Evolutionary conservation across 441 rosid genomes (phyloP), one percentile per base, ranked within the genome.

Genomic region (Erodium moschatum): DNA sequence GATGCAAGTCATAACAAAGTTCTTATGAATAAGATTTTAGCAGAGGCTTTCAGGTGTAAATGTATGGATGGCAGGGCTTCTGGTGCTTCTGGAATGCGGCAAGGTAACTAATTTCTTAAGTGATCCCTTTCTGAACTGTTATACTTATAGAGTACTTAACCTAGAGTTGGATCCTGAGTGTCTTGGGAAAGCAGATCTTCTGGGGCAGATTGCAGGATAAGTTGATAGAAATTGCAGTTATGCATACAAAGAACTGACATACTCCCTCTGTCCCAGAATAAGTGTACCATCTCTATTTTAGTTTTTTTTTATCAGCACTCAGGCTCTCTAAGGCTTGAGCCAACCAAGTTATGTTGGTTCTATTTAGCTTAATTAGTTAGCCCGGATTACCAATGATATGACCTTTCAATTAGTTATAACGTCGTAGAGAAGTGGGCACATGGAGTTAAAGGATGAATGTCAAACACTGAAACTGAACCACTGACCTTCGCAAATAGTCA

Each of bases 21-120:
- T 73, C 64, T 73, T 67, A 81, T 83, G 89, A 86, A 82, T 81
- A 89, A 81, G 86, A 80, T 89, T 58, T 80, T 95, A 84, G 91
- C 97, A 0, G 89, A 81, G 65, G 90, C 88, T 12, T 87, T 89
- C 80, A 77, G 85, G 77, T 78, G 77, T 58, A 88, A 89, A 78
- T 89, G 89, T 62, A 75, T 64, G 52, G 89, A 85, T 73, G 66
- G 21, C 31, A 85, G 67, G 75, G 69, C 72, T 68, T 67, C 85
- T 72, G 69, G 35, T 33, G 20, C 73, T 9, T 71, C 76, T 9
- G 73, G 72, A 69, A 54, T 64, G 66, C 81, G 71, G 70, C 84
- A 78, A 79, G 97, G 99, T 90, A 71, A 35, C 78, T 71, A 19
- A 50, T 29, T 60, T 35, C 33, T 75, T 33, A 64, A 66, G 40